Evolutionary conservation across 2,329 filamentous ascomycete genomes (phyloP).

Genomic region (Chalaropsis thielavioides): DNA sequence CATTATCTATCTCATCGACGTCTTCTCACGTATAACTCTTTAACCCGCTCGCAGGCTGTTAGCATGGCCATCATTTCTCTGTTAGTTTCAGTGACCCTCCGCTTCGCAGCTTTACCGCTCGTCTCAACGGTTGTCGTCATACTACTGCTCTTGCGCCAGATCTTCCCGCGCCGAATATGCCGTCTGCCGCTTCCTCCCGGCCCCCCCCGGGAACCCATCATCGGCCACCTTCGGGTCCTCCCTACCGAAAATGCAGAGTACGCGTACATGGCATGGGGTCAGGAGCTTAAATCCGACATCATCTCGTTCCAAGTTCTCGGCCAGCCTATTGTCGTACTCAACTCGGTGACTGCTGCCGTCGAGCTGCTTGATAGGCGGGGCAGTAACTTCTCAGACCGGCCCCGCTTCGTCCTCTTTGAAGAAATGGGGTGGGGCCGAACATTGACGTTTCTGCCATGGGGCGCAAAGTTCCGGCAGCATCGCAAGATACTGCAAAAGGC

Average conservation of each 20-base stretch:
- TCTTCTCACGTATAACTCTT: not conserved
- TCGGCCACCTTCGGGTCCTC: slow-evolving; percentile 32
- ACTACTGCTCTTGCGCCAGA: not conserved
- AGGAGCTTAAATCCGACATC: slow-evolving; percentile 39
- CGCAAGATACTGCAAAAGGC: slow-evolving; percentile 31
- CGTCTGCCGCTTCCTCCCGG: slow-evolving; percentile 24
- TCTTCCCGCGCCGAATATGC: not conserved
- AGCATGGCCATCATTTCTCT: not conserved
- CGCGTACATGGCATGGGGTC: slow-evolving; percentile 23
- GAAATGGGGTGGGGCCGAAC: slow-evolving; percentile 31
- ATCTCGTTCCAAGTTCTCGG: slow-evolving; percentile 31
- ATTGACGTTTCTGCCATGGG: slow-evolving; percentile 28
- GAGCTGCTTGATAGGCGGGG: slow-evolving; percentile 32
- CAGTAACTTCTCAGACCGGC: slow-evolving; percentile 31
- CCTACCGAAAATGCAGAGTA: slow-evolving; percentile 25
- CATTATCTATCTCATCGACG: too few species aligned
- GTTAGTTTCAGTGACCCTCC: not conserved
- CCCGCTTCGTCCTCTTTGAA: slow-evolving; percentile 31
- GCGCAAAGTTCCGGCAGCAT: slow-evolving; percentile 32
- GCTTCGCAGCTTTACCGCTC: not conserved
- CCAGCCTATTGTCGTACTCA: slow-evolving; percentile 30
- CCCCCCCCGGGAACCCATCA: slow-evolving; percentile 26
- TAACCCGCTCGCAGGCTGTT: not conserved
- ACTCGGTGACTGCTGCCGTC: slow-evolving; percentile 30
- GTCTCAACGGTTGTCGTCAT: not conserved